Conservation (phyloP, 768 basidiomycete genomes). For the Mycena alexandri region DNA sequence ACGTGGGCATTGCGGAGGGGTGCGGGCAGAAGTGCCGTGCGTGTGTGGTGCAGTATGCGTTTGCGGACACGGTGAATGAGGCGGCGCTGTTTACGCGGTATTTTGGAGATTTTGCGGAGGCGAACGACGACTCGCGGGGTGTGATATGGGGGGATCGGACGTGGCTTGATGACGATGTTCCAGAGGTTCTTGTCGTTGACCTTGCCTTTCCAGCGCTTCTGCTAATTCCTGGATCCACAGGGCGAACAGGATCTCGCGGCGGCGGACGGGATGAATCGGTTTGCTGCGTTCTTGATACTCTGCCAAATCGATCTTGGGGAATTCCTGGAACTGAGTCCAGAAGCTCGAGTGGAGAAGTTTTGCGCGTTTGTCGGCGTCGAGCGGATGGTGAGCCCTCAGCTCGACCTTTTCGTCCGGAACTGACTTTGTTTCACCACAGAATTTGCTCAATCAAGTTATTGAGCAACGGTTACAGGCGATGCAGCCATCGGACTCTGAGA, state of each 20-base stretch:
- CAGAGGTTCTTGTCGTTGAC: constrained; percentile 55
- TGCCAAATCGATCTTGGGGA: constrained; percentile 65
- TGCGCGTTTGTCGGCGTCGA: constrained; percentile 61
- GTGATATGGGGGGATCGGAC: constrained; percentile 68
- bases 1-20: constrained; percentile 72
- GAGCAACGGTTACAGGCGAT: constrained; percentile 50
- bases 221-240: constrained; percentile 49
- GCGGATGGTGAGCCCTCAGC: constrained; percentile 61
- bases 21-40: constrained; percentile 61
- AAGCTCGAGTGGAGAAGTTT: constrained; percentile 61
- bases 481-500: constrained; percentile 38
- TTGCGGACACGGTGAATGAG: constrained; percentile 70
- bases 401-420: background rate
- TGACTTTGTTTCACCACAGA: constrained; percentile 38
- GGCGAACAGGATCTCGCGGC: constrained; percentile 70
- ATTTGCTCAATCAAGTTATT: constrained; percentile 52
- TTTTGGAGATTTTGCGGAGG: constrained; percentile 71
- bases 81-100: constrained; percentile 67
- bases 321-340: constrained; percentile 64
- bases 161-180: constrained; percentile 72
- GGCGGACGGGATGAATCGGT: constrained; percentile 75
- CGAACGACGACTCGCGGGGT: constrained; percentile 56
- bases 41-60: constrained; percentile 66
- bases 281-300: constrained; percentile 75
- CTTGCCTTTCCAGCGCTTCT: constrained; percentile 9